phyloP scores from a whole-genome alignment of 257 asterid genomes.

The Fraxinus cuspidata region DNA sequence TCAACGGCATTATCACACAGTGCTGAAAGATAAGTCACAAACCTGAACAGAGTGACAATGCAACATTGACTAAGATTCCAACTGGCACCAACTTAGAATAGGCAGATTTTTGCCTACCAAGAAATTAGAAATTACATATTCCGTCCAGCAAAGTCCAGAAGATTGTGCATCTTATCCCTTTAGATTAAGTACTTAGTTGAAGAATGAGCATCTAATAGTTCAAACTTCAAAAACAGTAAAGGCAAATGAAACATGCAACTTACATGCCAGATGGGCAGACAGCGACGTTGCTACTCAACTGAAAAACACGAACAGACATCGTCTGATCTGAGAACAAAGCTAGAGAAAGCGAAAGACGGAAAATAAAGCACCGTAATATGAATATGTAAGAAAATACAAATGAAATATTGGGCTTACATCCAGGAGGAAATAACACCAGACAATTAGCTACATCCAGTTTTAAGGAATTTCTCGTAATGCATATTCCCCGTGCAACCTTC shows the following conservation, averaged over 20 bases:
- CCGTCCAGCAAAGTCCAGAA: slow-evolving; percentile 9
- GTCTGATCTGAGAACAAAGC: slow-evolving; percentile 76
- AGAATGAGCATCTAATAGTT: background rate
- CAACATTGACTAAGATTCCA: slow-evolving; percentile 24
- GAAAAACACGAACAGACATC: slow-evolving; percentile 66
- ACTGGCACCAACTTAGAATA: slow-evolving; percentile 7
- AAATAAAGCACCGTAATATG: slow-evolving; percentile 2
- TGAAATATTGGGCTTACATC: slow-evolving; percentile 44
- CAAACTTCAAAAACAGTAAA: background rate
- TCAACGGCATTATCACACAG: slow-evolving; percentile 55
- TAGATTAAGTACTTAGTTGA: background rate
- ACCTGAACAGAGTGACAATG: slow-evolving; percentile 49
- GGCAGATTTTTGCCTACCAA: background rate
- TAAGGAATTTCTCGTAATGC: slow-evolving; percentile 66
- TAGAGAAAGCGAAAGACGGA: slow-evolving; percentile 31
- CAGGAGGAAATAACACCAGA: slow-evolving; percentile 78
- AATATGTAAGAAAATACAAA: slow-evolving; percentile 12
- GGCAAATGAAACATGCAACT: slow-evolving; percentile 33
- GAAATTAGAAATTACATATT: background rate
- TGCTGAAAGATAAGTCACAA: slow-evolving; percentile 74
- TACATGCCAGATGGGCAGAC: slow-evolving; percentile 83
- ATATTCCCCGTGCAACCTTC: slow-evolving; percentile 78
- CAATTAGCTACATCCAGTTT: slow-evolving; percentile 63
- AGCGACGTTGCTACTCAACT: slow-evolving; percentile 74
- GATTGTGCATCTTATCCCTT: background rate